These are phyloP conservation scores for Myxozyma geophila DNA, from an alignment of 805 yeast genomes.

Conservation along the genomic window DNA sequence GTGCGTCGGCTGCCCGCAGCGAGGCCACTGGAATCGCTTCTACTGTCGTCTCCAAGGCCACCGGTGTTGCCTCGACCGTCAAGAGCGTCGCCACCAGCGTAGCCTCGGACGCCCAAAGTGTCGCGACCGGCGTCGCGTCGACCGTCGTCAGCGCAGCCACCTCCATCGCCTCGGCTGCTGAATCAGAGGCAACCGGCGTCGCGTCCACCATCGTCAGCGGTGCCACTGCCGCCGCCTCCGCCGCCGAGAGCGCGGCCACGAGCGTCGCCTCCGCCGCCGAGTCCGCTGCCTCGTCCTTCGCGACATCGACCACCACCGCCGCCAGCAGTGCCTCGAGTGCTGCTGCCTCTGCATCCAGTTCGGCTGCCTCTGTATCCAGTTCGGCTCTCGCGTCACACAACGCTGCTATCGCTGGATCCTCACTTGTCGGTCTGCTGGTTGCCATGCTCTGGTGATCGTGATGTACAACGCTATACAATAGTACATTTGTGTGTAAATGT, in stretches of 20 bases:
- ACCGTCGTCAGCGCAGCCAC: conserved; percentile 5
- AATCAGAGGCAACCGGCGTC: neutral
- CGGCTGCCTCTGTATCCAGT: conserved; percentile 13
- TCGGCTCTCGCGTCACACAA: conserved; percentile 1
- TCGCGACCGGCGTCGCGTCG: conserved; percentile 5
- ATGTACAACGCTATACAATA: neutral
- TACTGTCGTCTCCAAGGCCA: conserved; percentile 4
- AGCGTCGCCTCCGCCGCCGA: neutral
- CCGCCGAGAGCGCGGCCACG: conserved; percentile 5
- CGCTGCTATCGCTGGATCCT: conserved; percentile 5
- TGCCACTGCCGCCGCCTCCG: conserved; percentile 1
- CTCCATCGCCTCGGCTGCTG: neutral
- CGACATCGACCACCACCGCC: neutral
- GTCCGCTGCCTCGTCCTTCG: neutral
- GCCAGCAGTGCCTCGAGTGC: neutral
- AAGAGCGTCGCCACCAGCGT: neutral
- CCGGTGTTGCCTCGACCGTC: conserved; percentile 6
- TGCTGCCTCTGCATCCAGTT: neutral
- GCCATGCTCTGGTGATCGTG: neutral
- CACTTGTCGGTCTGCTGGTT: conserved; percentile 3
- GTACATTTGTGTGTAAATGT: neutral
- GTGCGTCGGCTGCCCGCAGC: conserved; percentile 1
- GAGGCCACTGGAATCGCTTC: conserved; percentile 5
- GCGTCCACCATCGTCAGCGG: conserved; percentile 3
- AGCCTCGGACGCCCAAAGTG: conserved; percentile 3